phyloP scores from a whole-genome alignment of 371 early-diverging fungal genomes.

The Nosema muscidifuracis region DNA sequence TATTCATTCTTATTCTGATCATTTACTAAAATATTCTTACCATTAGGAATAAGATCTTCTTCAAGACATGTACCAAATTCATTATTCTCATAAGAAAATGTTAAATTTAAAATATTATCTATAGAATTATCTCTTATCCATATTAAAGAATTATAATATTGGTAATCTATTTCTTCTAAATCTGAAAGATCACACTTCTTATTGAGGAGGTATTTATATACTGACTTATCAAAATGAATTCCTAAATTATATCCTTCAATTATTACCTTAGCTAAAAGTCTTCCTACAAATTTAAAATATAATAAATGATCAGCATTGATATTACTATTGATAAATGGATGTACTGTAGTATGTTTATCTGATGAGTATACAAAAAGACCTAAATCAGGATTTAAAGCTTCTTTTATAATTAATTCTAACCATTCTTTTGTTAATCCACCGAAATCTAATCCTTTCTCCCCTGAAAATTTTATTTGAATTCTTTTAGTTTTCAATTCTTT shows the following conservation, averaged over 20 bases:
- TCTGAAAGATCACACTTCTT: conserved; percentile 81
- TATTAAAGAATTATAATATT: conserved; percentile 84
- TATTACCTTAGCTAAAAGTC: conserved; percentile 93
- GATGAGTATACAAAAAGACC: conserved; percentile 85
- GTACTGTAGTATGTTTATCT: conserved; percentile 83
- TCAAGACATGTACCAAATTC: conserved; percentile 77
- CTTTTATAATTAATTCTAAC: conserved; percentile 84
- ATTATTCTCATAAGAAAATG: conserved; percentile 81
- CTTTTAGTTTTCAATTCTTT: conserved; percentile 64
- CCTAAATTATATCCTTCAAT: conserved; percentile 84
- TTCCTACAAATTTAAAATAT: conserved; percentile 93
- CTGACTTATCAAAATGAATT: conserved; percentile 87
- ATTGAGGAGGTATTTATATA: conserved; percentile 88
- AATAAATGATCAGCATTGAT: conserved; percentile 86
- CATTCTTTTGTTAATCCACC: conserved; percentile 96
- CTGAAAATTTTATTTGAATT: conserved; percentile 80
- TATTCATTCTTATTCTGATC: conserved; percentile 92
- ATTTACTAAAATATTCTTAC: conserved; percentile 79
- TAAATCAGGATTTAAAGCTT: conserved; percentile 95
- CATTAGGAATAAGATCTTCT: conserved; percentile 78
- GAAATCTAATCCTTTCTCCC: conserved; percentile 93
- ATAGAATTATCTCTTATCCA: conserved; percentile 94
- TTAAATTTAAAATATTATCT: conserved; percentile 81
- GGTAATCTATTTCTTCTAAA: conserved; percentile 89
- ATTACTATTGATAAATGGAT: conserved; percentile 83